Evolutionary conservation across 257 asterid genomes (phyloP).

Genomic region (Solanum etuberosum): DNA sequence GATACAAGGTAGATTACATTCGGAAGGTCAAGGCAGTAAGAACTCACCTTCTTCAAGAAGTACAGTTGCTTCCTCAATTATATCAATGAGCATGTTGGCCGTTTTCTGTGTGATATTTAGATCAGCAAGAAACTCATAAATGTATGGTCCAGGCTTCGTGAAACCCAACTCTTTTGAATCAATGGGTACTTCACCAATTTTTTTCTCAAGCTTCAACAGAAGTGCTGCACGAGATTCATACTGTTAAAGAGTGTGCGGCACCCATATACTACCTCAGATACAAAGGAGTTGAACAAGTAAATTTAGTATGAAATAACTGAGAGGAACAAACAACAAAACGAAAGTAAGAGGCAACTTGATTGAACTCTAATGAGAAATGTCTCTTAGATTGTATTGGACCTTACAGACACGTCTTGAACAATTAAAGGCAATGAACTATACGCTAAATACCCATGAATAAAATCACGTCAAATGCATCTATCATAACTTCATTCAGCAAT

Average conservation of each 20-base stretch:
- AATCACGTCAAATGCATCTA: background rate
- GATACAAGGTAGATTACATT: slow-evolving; percentile 3
- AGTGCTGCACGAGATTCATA: slow-evolving; percentile 64
- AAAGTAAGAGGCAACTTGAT: background rate
- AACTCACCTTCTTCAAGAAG: slow-evolving; percentile 91
- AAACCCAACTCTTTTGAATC: slow-evolving; percentile 83
- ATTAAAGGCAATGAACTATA: background rate
- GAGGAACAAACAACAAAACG: background rate
- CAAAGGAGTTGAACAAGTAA: background rate
- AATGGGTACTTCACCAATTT: slow-evolving; percentile 75
- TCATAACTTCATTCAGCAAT: background rate
- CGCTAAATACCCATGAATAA: background rate
- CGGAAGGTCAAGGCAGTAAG: slow-evolving; percentile 9
- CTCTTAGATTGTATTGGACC: background rate
- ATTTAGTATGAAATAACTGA: background rate
- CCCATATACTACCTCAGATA: background rate
- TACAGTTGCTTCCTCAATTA: slow-evolving; percentile 60
- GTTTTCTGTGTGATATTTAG: slow-evolving; percentile 61
- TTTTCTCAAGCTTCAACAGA: slow-evolving; percentile 86
- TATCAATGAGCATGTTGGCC: slow-evolving; percentile 62
- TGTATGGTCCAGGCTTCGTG: slow-evolving; percentile 86
- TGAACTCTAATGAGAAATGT: background rate
- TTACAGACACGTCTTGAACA: background rate
- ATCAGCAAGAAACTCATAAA: slow-evolving; percentile 82
- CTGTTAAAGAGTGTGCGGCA: background rate